Evolutionary conservation across 176 grass and related monocot genomes (phyloP).

Genomic region (Secale cereale): DNA sequence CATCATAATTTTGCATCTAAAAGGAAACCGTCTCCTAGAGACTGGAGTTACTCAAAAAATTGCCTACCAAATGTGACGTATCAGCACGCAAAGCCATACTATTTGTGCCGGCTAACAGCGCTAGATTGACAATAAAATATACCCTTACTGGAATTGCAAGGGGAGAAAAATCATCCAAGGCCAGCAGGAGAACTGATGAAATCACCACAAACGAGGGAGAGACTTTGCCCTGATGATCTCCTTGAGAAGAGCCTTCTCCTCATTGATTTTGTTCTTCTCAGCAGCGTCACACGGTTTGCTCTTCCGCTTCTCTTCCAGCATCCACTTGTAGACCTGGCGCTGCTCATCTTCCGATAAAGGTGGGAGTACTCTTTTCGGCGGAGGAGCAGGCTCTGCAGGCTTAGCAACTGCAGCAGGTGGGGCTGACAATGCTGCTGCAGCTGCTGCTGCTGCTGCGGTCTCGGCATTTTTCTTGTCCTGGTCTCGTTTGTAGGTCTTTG

Average conservation of each 20-base stretch:
- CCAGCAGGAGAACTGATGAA: constrained; percentile 10
- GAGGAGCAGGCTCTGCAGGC: constrained; percentile 32
- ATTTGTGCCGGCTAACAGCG: constrained; percentile 6
- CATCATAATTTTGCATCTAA: not conserved
- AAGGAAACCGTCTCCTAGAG: not conserved
- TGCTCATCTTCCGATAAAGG: constrained; percentile 69
- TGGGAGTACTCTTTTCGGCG: constrained; percentile 41
- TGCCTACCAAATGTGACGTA: not conserved
- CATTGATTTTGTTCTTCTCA: constrained; percentile 78
- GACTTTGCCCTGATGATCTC: constrained; percentile 58
- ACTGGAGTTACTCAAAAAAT: not conserved
- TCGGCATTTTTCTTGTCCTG: constrained; percentile 49
- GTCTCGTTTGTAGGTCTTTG: constrained; percentile 60
- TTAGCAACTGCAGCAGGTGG: constrained; percentile 13
- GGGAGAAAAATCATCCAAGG: not conserved
- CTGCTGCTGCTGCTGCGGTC: not conserved
- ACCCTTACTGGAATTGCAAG: not conserved
- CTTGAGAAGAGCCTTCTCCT: constrained; percentile 91
- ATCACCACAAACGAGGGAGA: constrained; percentile 52
- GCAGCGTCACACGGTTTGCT: constrained; percentile 41
- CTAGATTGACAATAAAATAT: not conserved
- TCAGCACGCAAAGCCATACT: constrained; percentile 9
- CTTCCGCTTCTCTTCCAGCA: constrained; percentile 87
- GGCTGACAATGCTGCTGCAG: constrained; percentile 22
- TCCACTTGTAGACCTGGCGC: constrained; percentile 78